Percentiles rank a stretch among this genome's conserved stretches.
These are phyloP conservation scores for Colletotrichum sansevieriae DNA, from an alignment of 2,329 filamentous ascomycete genomes.

Conservation along the genomic window DNA sequence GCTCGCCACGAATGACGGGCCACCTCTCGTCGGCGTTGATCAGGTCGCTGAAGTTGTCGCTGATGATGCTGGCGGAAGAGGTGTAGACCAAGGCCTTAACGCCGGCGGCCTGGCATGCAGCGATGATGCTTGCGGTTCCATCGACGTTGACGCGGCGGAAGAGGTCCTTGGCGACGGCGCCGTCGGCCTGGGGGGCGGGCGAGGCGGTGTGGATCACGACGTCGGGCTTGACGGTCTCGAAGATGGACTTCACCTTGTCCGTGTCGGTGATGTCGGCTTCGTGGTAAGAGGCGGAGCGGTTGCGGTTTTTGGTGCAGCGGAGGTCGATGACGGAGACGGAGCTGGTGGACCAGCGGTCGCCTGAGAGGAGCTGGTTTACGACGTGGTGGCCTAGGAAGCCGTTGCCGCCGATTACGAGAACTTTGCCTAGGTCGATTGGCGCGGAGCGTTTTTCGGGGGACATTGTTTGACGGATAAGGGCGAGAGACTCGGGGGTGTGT, in stretches of 20 bases:
- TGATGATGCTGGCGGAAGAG: conserved; percentile 87
- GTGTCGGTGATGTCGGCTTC: conserved; percentile 83
- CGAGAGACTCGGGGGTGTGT: neutral
- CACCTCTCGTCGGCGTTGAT: conserved; percentile 88
- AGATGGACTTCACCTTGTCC: conserved; percentile 70
- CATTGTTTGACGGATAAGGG: conserved; percentile 20
- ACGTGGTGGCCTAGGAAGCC: conserved; percentile 89
- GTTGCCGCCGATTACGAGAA: conserved; percentile 85
- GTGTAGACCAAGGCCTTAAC: conserved; percentile 92
- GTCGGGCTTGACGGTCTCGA: conserved; percentile 78
- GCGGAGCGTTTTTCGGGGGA: conserved; percentile 50
- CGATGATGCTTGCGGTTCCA: conserved; percentile 83
- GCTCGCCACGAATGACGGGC: conserved; percentile 78
- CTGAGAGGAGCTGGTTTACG: conserved; percentile 76
- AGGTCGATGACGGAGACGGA: conserved; percentile 80
- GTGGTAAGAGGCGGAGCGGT: conserved; percentile 71
- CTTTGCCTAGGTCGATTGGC: conserved; percentile 68
- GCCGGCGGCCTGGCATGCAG: conserved; percentile 76
- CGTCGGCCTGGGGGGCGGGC: conserved; percentile 68
- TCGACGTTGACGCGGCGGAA: conserved; percentile 89
- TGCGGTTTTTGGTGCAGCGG: conserved; percentile 77
- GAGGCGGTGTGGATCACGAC: conserved; percentile 94
- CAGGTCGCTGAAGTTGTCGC: conserved; percentile 84
- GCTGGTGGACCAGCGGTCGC: conserved; percentile 55
- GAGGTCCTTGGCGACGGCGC: conserved; percentile 66